Evolutionary conservation across 352 stramenopile species (phyloP), one percentile per base, ranked within the genome.

Genomic region (Phytophthora parvispora): DNA sequence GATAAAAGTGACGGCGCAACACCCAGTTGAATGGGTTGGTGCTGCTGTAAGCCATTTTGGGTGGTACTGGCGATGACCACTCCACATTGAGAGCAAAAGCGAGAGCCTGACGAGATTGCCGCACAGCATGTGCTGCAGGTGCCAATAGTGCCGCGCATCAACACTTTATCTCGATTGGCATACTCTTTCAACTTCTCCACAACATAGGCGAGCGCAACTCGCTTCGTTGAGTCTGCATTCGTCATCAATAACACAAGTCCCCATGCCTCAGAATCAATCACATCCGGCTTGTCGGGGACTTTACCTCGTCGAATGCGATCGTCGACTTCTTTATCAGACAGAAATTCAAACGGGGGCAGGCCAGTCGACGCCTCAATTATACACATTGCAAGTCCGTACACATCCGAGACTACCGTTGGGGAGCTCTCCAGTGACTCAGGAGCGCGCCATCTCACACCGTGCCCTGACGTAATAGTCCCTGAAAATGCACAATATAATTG

Each of bases 311-410:
- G 32, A n/a, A 49, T 5, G 52, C 24, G 15, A 18, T 36, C 32
- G 25, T 15, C 6, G 10, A 13, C 31, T 6, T 60, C 34, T 1
- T 49, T 27, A 18, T 49, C 32, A 9, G 32, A 34, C 22, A 47
- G 43, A 10, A 38, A 27, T 25, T 7, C 10, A 24, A 38, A 36
- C 7, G 32, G 24, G 8, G 52, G 20, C 3, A 15, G 6, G 22
- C 54, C 32, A 32, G 15, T 60, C 45, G 72, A 52, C 16, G 66
- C 62, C 29, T 78, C 74, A 12, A 81, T 49, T 15, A 78, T 74
- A 29, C 69, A 77, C 74, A 81, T 78, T 0, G 34, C 69, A 25
- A 81, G 63, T 9, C 45, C 64, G 16, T 71, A 78, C 8, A 78
- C 47, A 24, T 78, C 74, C 20, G 73, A 76, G 9, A 52, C 65